phyloP scores from a whole-genome alignment of 345 rosid species.

The Lumnitzera racemosa region DNA sequence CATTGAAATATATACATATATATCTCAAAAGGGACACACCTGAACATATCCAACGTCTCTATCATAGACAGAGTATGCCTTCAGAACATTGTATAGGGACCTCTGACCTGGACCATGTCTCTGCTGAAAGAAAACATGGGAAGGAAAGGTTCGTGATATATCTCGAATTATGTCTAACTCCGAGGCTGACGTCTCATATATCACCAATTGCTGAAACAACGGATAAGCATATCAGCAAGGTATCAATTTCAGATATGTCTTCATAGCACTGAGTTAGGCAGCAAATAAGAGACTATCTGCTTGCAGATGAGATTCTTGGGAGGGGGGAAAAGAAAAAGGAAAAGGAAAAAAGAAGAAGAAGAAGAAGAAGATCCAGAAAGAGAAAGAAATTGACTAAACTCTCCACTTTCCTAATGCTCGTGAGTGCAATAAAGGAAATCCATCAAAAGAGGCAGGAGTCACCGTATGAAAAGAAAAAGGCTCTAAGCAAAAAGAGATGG shows the following conservation, averaged over 20 bases:
- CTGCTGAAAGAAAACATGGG: slow-evolving; percentile 97
- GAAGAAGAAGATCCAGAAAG: background rate
- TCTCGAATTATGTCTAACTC: slow-evolving; percentile 90
- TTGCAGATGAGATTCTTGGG: too few species aligned
- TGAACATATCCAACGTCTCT: slow-evolving; percentile 97
- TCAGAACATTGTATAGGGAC: slow-evolving; percentile 89
- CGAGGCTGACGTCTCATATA: slow-evolving; percentile 89
- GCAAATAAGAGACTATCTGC: too few species aligned
- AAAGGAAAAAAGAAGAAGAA: background rate
- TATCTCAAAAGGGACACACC: slow-evolving; percentile 29
- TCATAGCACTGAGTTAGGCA: too few species aligned
- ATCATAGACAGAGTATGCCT: slow-evolving; percentile 95
- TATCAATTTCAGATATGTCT: background rate
- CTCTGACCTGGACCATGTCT: slow-evolving; percentile 99
- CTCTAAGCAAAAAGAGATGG: too few species aligned
- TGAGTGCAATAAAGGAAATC: too few species aligned
- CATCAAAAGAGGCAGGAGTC: too few species aligned
- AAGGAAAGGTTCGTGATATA: slow-evolving; percentile 89
- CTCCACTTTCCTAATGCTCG: too few species aligned
- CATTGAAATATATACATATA: background rate
- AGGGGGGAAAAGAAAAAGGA: background rate
- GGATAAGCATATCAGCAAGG: background rate
- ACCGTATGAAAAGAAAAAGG: too few species aligned
- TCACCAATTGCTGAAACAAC: slow-evolving; percentile 71
- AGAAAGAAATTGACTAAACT: background rate